Base-by-base conservation (phyloP, 2,329 filamentous ascomycete species). In the Epichloe coenophiala region DNA sequence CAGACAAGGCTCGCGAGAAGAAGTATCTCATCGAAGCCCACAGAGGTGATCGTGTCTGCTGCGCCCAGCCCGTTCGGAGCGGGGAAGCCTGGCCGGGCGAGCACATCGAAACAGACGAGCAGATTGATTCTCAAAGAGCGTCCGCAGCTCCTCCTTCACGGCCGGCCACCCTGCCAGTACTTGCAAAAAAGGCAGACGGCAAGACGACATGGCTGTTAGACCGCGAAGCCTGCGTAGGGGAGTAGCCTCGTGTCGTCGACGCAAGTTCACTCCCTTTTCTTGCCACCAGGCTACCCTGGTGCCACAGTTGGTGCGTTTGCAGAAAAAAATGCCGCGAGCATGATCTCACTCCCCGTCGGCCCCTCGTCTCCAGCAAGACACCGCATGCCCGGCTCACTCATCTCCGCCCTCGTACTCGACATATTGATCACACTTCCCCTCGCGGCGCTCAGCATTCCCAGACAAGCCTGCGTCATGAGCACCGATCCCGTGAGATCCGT, bases 231-330 rank as follows among this genome's bases (percentile, higher is more conserved):
- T 66, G 72, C 6, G 78, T 83, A 1, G 65, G 73, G n/a, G 76
- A 76, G 2, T 73, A 3, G 0, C 60, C 83, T 48, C 66, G 80
- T 38, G 80, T 82, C 3, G 80, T 83, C 1, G 79, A 83, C 64
- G 78, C 77, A 2, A 74, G 70, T 33, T 69, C 75, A 1, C 82
- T 76, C 56, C 15, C 56, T 57, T 1, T 37, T 57, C 15, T 45
- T 56, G 8, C 52, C 55, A 4, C 53, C 57, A 3, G 52, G 52
- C 1, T 58, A 60, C 33, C 58, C 59, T 2, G 45, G 51, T 46
- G 53, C 46, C 5, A 57, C 54, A 2, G 38, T 62, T 9, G 60
- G 58, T 46, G 57, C 55, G 4, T 45, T 61, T 23, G 58, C 57
- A 15, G 58, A 61, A 62, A 60, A 53, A 59, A 53, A 57, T 61